Percentiles rank a stretch among this genome's conserved stretches.
Evolutionary conservation across 306 rosid species (phyloP).

Genomic region (apple (Malus domestica)): DNA sequence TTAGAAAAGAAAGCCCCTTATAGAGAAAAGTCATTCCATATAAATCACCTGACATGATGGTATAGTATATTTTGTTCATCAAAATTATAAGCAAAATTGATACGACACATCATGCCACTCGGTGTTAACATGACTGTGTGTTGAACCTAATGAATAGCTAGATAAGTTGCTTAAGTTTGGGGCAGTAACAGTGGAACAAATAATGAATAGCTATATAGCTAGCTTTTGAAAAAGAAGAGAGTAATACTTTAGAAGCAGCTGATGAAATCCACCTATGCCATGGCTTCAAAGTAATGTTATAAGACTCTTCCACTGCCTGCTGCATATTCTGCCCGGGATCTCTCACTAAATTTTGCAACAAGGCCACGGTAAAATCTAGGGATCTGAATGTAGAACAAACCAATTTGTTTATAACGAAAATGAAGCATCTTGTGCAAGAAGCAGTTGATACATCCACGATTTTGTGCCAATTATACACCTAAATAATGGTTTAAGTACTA

Average conservation of each 20-base stretch:
- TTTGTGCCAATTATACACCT: neutral
- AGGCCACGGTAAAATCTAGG: conserved; percentile 55
- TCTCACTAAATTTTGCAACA: conserved; percentile 39
- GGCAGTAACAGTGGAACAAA: too few species aligned
- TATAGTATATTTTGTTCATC: too few species aligned
- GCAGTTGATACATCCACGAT: neutral
- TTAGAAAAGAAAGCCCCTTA: neutral
- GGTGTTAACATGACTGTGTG: neutral
- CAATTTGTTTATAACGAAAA: neutral
- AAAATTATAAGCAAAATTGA: too few species aligned
- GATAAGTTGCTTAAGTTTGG: too few species aligned
- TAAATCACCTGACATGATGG: neutral
- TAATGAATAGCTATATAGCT: too few species aligned
- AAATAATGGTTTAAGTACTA: neutral
- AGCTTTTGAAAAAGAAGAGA: neutral
- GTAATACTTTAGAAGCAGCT: conserved; percentile 73
- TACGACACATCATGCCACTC: neutral
- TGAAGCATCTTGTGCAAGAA: neutral
- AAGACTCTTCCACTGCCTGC: conserved; percentile 70
- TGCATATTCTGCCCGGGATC: conserved; percentile 56
- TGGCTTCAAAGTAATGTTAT: conserved; percentile 56
- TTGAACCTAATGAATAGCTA: neutral
- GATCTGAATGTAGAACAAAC: conserved; percentile 36
- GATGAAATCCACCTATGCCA: conserved; percentile 98
- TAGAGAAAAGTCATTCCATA: too few species aligned